Evolutionary conservation across 345 rosid genomes (phyloP).

Genomic region (Punica granatum): DNA sequence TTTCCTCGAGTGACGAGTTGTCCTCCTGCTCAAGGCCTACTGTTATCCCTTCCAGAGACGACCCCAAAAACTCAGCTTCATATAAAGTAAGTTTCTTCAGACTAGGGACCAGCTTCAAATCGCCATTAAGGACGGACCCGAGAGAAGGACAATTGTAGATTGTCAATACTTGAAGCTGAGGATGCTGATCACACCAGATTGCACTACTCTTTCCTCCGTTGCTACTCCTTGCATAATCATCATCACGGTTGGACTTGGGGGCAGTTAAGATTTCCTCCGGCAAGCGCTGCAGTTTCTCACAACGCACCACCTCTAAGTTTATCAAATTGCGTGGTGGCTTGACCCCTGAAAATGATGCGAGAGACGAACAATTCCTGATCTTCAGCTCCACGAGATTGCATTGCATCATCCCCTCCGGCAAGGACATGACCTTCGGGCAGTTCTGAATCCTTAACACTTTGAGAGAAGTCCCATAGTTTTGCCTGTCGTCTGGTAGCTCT

Average conservation of each 20-base stretch:
- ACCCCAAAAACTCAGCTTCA: too few species aligned
- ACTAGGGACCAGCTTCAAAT: too few species aligned
- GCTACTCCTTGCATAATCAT: not conserved
- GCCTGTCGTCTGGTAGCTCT: not conserved
- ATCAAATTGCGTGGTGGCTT: not conserved
- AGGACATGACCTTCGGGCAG: not conserved
- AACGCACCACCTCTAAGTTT: not conserved
- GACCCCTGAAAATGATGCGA: not conserved
- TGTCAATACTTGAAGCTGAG: too few species aligned
- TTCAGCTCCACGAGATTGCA: not conserved
- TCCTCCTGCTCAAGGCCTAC: too few species aligned
- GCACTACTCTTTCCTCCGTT: not conserved
- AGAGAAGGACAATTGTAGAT: too few species aligned
- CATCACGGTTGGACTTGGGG: not conserved
- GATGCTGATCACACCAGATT: too few species aligned
- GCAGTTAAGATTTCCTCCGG: too few species aligned
- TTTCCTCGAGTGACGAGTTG: not conserved
- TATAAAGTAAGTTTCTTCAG: too few species aligned
- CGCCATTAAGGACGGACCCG: too few species aligned
- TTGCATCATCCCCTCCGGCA: not conserved
- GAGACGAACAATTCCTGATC: not conserved
- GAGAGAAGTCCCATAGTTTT: not conserved
- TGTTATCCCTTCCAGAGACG: too few species aligned
- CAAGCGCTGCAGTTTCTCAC: not conserved
- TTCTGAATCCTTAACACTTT: rapidly evolving